Conservation (phyloP, 164 flowering plant genomes). For the Tinospora cordifolia region DNA sequence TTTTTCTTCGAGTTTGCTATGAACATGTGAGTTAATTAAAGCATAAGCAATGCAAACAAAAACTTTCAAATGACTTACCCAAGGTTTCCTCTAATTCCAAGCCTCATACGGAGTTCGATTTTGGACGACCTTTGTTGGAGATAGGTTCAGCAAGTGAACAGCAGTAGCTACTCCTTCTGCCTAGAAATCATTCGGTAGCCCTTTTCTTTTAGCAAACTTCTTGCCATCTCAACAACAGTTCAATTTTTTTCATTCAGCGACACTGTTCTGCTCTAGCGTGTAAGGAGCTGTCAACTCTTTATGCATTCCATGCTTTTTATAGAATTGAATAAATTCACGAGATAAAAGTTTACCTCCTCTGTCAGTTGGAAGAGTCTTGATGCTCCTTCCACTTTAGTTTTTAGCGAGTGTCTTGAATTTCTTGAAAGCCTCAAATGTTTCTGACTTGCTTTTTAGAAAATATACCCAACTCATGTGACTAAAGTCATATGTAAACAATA, state of each 20-base stretch:
- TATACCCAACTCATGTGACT: slow-evolving; percentile 1
- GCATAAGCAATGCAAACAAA: slow-evolving; percentile 8
- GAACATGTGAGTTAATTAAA: not conserved
- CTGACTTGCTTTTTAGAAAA: not conserved
- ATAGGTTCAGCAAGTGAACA: not conserved
- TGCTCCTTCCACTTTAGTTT: not conserved
- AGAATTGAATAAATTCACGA: not conserved
- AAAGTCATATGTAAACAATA: not conserved
- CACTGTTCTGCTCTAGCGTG: not conserved
- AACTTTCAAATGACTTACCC: too few relatives aligned
- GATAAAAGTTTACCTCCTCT: not conserved
- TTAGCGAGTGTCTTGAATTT: not conserved
- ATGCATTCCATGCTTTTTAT: not conserved
- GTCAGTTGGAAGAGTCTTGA: not conserved
- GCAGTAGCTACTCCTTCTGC: not conserved
- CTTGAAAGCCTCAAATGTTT: slow-evolving; percentile 4
- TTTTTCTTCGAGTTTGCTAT: not conserved
- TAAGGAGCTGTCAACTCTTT: not conserved
- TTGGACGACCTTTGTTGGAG: too few relatives aligned
- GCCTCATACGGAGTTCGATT: too few relatives aligned
- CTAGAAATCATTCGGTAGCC: not conserved
- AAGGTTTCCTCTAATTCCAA: not conserved
- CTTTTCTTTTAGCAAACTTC: not conserved
- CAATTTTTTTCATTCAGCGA: not conserved
- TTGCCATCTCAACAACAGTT: slow-evolving; percentile 5